Evolutionary conservation across 1,284 basidiomycete species (phyloP).

Genomic region (Ceraceosorus guamensis): DNA sequence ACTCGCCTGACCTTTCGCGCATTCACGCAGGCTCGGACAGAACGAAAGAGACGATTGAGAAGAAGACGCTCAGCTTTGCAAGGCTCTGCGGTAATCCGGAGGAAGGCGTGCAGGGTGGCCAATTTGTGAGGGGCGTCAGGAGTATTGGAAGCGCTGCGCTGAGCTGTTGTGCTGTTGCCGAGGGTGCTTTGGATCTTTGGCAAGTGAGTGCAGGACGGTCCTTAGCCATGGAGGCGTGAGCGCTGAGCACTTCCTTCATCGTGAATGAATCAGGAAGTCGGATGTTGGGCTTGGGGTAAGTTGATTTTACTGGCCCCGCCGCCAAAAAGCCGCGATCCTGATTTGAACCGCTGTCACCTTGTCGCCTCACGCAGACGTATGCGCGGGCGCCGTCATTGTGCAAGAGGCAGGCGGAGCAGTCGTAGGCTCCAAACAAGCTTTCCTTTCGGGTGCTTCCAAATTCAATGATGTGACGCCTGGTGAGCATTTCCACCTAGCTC

Average conservation of each 20-base stretch:
- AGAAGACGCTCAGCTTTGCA: conserved; percentile 66
- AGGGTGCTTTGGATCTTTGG: conserved; percentile 34
- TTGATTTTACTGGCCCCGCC: no score
- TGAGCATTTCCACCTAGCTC: no score
- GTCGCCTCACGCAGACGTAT: conserved; percentile 40
- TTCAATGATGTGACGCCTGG: no score
- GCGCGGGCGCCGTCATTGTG: conserved; percentile 84
- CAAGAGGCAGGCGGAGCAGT: conserved; percentile 55
- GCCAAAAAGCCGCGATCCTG: no score
- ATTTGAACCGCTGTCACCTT: no score
- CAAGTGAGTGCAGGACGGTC: no score
- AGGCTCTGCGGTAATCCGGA: conserved; percentile 68
- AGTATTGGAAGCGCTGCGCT: conserved; percentile 40
- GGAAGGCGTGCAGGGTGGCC: conserved; percentile 59
- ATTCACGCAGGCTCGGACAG: conserved; percentile 87
- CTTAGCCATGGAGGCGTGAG: no score
- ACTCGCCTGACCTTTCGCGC: no score
- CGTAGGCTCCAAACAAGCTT: conserved; percentile 18
- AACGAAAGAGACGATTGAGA: conserved; percentile 51
- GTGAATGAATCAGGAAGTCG: conserved; percentile 47
- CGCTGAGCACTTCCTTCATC: no score
- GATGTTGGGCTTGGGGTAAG: conserved; percentile 42
- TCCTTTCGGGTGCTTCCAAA: conserved; percentile 36
- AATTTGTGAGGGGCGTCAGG: conserved; percentile 70
- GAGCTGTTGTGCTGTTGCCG: conserved; percentile 38